Base-by-base conservation (phyloP, 2,329 filamentous ascomycete genomes). In the Colletotrichum liriopes region DNA sequence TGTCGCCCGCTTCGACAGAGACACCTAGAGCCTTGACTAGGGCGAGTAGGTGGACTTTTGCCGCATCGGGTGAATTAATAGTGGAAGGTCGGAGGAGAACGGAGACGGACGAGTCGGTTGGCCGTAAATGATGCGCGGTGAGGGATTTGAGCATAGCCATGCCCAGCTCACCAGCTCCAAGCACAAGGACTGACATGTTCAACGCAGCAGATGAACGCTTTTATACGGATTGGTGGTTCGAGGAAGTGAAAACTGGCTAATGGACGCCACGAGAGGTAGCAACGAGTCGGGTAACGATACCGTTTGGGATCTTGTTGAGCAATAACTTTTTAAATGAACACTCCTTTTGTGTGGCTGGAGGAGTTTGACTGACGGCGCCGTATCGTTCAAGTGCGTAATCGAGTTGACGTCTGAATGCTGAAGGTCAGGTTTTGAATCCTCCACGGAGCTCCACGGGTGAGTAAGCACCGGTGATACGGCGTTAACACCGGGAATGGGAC, bases 111-210 rank as follows among this genome's bases (percentile, higher is more conserved):
- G 78, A 79, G n/a, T 47, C 23, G 20, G 73, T 67, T n/a, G 76
- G 39, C 29, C 81, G 81, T 47, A 81, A 76, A 0, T 86, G 84
- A 74, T 91, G 87, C 0, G 74, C 60, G 18, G 82, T 77, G 9
- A 93, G 84, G 14, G 85, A 82, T 41, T 84, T 78, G 20, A 93
- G 81, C 69, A 93, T 83, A 20, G 87, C 84, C 5, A 83, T 81
- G 60, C 91, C 92, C 18, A 93, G 87, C 81, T 93, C 91, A 70
- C 91, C 91, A n/a, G 89, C 89, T 64, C 92, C 91, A 70, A 93
- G 81, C 62, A 93, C 83, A 61, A 93, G 89, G 68, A 92, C 77
- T 16, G 80, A 78, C 54, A 73, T 75, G 9, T 39, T 52, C 20
- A 20, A 1, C 18, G 12, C 3, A 9, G 5, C 6, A 16, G n/a